Conservation (phyloP, 208 protist species). For the Trypanosoma conorhini region DNA sequence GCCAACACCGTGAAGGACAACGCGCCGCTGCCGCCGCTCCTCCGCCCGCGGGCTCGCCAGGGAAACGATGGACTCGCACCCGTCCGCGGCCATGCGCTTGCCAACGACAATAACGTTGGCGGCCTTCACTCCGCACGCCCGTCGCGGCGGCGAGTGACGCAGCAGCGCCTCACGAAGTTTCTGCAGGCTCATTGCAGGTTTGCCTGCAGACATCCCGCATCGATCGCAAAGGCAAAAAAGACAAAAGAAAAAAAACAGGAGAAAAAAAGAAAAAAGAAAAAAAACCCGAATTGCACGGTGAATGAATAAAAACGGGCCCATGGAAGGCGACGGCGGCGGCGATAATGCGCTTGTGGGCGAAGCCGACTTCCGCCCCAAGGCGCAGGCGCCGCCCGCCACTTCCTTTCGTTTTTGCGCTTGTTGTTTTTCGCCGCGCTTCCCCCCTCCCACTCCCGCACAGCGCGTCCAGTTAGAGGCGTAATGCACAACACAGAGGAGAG, state of each 20-base stretch:
- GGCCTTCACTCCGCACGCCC: neutral
- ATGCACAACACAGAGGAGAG: neutral
- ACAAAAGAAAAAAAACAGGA: slow-evolving; percentile 10
- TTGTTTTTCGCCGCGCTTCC: neutral
- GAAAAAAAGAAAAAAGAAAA: slow-evolving; percentile 6
- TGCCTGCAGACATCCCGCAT: neutral
- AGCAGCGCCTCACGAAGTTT: slow-evolving; percentile 15
- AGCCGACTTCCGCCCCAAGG: too few species aligned
- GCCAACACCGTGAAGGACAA: slow-evolving; percentile 30
- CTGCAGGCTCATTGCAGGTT: slow-evolving; percentile 21
- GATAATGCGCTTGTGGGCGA: too few species aligned
- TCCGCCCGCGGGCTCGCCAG: slow-evolving; percentile 9
- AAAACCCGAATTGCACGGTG: neutral
- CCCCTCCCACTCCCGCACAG: neutral
- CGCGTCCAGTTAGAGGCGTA: neutral
- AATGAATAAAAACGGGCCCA: too few species aligned
- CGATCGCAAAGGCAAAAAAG: neutral
- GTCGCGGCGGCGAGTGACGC: neutral
- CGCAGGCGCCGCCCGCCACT: neutral
- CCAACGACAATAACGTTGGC: slow-evolving; percentile 34
- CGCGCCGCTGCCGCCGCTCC: slow-evolving; percentile 17
- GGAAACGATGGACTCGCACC: slow-evolving; percentile 41
- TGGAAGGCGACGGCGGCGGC: too few species aligned
- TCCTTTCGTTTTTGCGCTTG: neutral
- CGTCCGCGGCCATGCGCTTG: slow-evolving; percentile 38